Percentiles rank a stretch among this genome's conserved stretches.
phyloP scores from a whole-genome alignment of 192 early-diverging fungal genomes.

The Coemansia sp. region DNA sequence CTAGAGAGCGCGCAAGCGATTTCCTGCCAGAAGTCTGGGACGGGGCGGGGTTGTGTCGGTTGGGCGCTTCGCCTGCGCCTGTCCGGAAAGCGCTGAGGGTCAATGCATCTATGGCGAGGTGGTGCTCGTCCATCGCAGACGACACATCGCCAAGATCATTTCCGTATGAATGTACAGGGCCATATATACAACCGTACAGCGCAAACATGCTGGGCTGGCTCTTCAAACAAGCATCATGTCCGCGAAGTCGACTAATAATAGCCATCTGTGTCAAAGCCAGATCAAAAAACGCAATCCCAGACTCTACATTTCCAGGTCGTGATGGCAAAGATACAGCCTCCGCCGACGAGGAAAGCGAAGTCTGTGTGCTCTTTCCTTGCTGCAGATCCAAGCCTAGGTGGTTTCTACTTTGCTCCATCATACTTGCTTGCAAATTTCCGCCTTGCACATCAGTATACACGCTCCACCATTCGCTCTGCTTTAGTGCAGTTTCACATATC shows the following conservation, averaged over 20 bases:
- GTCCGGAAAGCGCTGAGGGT: conserved; percentile 5
- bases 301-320: conserved; percentile 23
- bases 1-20: conserved; percentile 47
- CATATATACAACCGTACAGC: conserved; percentile 58
- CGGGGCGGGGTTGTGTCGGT: conserved; percentile 11
- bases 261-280: conserved; percentile 63
- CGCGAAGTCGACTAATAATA: conserved; percentile 56
- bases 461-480: conserved; percentile 58
- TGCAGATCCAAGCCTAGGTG: conserved; percentile 13
- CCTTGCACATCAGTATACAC: conserved; percentile 28
- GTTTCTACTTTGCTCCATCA: background rate
- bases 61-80: background rate
- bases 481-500: conserved; percentile 63
- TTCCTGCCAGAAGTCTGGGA: conserved; percentile 40
- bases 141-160: conserved; percentile 25
- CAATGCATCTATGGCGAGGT: conserved; percentile 10
- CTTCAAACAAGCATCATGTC: conserved; percentile 57
- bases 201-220: conserved; percentile 63
- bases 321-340: background rate
- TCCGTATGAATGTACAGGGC: conserved; percentile 19
- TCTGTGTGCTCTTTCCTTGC: conserved; percentile 17
- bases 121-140: conserved; percentile 15
- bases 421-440: background rate
- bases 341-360: conserved; percentile 7
- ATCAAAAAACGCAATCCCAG: conserved; percentile 62